These are phyloP conservation scores for Lathyrus oleraceus DNA, from an alignment of 306 rosid species.

Conservation along the genomic window DNA sequence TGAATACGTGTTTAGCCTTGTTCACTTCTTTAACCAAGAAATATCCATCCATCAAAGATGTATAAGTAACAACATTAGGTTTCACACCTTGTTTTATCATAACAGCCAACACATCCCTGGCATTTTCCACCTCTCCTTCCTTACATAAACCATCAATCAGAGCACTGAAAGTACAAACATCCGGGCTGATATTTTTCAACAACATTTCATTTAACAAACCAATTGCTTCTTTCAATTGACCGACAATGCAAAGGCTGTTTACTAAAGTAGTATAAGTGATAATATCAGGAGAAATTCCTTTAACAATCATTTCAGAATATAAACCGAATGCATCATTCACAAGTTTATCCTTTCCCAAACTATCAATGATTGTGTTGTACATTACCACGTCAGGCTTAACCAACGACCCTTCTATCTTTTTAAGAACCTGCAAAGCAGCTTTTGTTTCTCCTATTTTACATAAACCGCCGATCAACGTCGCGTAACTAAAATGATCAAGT, in stretches of 20 bases:
- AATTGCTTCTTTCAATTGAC: background rate
- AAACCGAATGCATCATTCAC: background rate
- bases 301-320: conserved; percentile 2
- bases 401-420: background rate
- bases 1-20: conserved; percentile 17
- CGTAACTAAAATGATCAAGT: background rate
- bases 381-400: background rate
- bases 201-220: background rate
- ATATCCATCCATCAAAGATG: conserved; percentile 30
- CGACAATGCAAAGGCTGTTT: background rate
- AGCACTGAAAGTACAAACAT: background rate
- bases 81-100: conserved; percentile 2
- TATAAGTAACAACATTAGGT: background rate
- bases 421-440: background rate
- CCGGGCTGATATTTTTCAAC: background rate
- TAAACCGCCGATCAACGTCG: background rate
- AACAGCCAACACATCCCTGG: background rate
- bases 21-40: conserved; percentile 11
- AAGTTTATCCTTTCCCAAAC: background rate
- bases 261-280: background rate
- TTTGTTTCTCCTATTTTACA: background rate
- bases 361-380: background rate
- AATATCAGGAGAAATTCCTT: background rate
- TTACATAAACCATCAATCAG: background rate
- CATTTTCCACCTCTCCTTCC: background rate